Conservation (phyloP, 2,329 filamentous ascomycete species). For the Colletotrichum sp. region DNA sequence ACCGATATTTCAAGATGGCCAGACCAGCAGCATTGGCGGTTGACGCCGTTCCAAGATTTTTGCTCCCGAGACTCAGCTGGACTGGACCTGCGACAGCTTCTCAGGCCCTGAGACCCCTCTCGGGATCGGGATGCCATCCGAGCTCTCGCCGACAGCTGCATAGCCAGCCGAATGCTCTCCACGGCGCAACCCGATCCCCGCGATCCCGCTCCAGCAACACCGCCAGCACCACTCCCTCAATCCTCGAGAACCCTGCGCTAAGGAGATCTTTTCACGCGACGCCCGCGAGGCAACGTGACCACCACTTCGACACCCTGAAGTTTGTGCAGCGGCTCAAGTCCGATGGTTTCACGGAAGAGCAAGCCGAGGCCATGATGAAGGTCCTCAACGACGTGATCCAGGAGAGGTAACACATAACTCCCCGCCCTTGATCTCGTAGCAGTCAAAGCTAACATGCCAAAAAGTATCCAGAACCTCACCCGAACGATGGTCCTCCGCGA, state of each 20-base stretch:
- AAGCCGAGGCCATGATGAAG: slow-evolving; percentile 98
- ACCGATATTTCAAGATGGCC: slow-evolving; percentile 27
- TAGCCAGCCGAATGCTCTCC: slow-evolving; percentile 26
- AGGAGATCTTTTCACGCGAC: slow-evolving; percentile 72
- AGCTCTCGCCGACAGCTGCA: slow-evolving; percentile 21
- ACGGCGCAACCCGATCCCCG: slow-evolving; percentile 24
- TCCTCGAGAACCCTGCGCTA: slow-evolving; percentile 33
- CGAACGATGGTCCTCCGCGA: slow-evolving; percentile 98
- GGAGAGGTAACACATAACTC: slow-evolving; percentile 69
- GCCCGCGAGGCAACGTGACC: slow-evolving; percentile 68
- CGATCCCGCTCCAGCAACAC: slow-evolving; percentile 5
- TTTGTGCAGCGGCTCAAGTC: slow-evolving; percentile 89
- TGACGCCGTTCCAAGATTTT: slow-evolving; percentile 55
- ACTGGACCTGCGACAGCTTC: slow-evolving; percentile 34
- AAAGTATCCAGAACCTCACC: slow-evolving; percentile 92
- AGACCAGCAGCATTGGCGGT: slow-evolving; percentile 30
- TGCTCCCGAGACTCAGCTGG: slow-evolving; percentile 64
- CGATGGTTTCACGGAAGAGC: slow-evolving; percentile 95
- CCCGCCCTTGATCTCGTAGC: not conserved
- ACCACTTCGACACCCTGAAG: slow-evolving; percentile 98
- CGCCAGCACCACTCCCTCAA: slow-evolving; percentile 15
- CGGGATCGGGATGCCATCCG: slow-evolving; percentile 28
- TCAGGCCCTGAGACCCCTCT: slow-evolving; percentile 29
- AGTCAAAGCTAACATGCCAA: not conserved
- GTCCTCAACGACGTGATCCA: slow-evolving; percentile 96